Evolutionary conservation across 129 eudicot genomes (phyloP), one percentile per base, ranked within the genome.

Genomic region (Erigeron canadensis): DNA sequence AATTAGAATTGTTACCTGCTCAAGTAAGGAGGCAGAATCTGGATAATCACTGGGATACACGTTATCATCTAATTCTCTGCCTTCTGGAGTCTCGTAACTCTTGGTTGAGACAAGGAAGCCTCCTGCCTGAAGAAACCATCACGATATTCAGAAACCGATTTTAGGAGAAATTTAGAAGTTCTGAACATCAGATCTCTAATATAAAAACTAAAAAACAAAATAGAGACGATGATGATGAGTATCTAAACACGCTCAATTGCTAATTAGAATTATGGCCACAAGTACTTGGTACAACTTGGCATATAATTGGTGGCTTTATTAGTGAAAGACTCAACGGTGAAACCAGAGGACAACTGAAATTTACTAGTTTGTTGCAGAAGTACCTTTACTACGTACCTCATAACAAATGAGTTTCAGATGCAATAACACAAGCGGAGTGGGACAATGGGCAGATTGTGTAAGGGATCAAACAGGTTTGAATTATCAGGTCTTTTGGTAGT

Each of bases 1-100:
- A 46, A 10, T 42, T 17, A 23, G 39, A 46, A 64, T 21, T 40
- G 34, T 76, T 73, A 89, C 99, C 96, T 86, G 91, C 68, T 95
- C 99, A 69, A 95, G 97, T 77, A 95, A 79, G 10, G 96, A 87
- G 68, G 91, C 74, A 67, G 94, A 16, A 59, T 95, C 99, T 42
- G 79, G 64, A 86, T 90, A 95, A 69, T 82, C 84, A 74, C 79
- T 82, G 47, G 85, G 75, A 81, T 86, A 80, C 71, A 88, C 77
- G 71, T 86, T 84, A 28, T 90, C 97, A 41, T 79, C 91, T 78
- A 95, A 55, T 80, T 95, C 99, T 69, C 80, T 87, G 42, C 92
- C 99, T 67, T 87, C 89, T 21, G 67, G 71, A 60, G 79, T 77
- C 47, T 82, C 86, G 77, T 86, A 83, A 67, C 75, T 76, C 77